phyloP scores from a whole-genome alignment of 2,329 filamentous ascomycete species.

The Cladosporium sp. region DNA sequence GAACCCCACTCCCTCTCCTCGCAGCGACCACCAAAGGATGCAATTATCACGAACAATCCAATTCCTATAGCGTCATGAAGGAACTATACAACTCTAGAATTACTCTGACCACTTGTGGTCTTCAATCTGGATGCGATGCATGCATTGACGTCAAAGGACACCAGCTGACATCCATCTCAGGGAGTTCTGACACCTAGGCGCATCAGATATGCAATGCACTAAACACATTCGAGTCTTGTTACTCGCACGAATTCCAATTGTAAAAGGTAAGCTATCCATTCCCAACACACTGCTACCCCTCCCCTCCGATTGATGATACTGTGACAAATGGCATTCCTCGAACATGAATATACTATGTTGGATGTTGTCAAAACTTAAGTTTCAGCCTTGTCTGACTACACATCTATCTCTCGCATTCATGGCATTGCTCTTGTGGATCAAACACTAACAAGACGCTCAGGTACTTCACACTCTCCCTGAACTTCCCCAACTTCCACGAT shows the following conservation, averaged over 20 bases:
- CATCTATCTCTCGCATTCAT: conserved; percentile 8
- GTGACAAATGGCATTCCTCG: conserved; percentile 67
- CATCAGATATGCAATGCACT: too few relatives aligned
- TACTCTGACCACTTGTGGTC: conserved; percentile 45
- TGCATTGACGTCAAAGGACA: background rate
- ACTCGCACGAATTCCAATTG: background rate
- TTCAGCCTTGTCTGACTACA: conserved; percentile 65
- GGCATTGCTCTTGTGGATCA: conserved; percentile 18
- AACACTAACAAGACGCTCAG: conserved; percentile 30
- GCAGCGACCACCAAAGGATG: conserved; percentile 20
- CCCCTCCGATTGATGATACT: conserved; percentile 52
- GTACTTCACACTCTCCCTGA: conserved; percentile 20
- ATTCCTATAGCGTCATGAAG: conserved; percentile 54
- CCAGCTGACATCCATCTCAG: too few relatives aligned
- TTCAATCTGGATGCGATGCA: conserved; percentile 7
- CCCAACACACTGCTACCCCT: background rate
- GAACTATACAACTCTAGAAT: conserved; percentile 51
- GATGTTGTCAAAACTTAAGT: conserved; percentile 58
- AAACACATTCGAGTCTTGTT: too few relatives aligned
- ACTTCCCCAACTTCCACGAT: conserved; percentile 44
- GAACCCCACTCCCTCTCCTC: background rate
- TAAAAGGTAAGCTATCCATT: conserved; percentile 18
- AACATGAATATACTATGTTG: conserved; percentile 60
- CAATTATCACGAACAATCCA: conserved; percentile 52
- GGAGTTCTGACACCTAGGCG: too few relatives aligned